phyloP scores from a whole-genome alignment of 495 filamentous ascomycete genomes.

The Penicillium parvum region DNA sequence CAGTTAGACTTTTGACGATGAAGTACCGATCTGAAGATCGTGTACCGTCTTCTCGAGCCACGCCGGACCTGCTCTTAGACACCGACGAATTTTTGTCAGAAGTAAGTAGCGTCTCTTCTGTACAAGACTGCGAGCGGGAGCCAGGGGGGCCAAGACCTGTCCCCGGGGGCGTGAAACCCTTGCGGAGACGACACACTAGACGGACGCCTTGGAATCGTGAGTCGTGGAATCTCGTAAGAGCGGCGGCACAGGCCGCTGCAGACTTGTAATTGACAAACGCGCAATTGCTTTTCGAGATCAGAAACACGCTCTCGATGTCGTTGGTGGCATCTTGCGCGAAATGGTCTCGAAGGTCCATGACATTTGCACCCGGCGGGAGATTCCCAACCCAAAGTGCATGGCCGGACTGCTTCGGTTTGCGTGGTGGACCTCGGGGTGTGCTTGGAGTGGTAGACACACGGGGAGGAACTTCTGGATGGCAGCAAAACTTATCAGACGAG shows the following conservation, averaged over 20 bases:
- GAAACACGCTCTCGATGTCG: constrained; percentile 84
- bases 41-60: constrained; percentile 2
- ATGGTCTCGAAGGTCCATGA: constrained; percentile 82
- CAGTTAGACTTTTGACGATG: constrained; percentile 88
- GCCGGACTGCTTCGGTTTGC: constrained; percentile 89
- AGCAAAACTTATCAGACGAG: too few relatives aligned
- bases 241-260: constrained; percentile 69
- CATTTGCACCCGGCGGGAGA: constrained; percentile 72
- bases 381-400: constrained; percentile 98
- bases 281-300: constrained; percentile 97
- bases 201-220: constrained; percentile 83
- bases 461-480: too few relatives aligned
- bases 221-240: constrained; percentile 83
- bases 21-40: constrained; percentile 69
- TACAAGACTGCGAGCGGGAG: background rate
- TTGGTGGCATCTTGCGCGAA: constrained; percentile 75
- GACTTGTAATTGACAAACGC: constrained; percentile 96
- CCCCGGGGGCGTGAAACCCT: constrained; percentile 41
- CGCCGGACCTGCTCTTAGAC: constrained; percentile 1
- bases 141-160: constrained; percentile 21
- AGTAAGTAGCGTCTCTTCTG: constrained; percentile 6
- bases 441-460: constrained; percentile 24
- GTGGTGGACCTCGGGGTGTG: constrained; percentile 77
- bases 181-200: constrained; percentile 86
- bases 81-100: constrained; percentile 19